A percentile compares a stretch with the other conserved stretches of the same genome.
These are phyloP conservation scores for Quercus suber DNA, from an alignment of 306 rosid species.

Conservation along the genomic window DNA sequence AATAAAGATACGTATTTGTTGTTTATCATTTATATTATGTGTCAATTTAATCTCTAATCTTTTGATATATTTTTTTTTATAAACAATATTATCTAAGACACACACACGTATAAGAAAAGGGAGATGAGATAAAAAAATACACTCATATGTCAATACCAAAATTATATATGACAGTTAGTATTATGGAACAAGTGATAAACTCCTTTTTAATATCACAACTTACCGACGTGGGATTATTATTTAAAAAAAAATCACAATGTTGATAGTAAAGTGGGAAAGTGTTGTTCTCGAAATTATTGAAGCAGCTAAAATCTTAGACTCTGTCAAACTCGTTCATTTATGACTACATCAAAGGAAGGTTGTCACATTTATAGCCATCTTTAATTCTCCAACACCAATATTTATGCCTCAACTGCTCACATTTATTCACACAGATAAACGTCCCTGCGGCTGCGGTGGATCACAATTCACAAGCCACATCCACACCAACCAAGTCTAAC, in stretches of 20 bases:
- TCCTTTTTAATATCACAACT: fast-evolving
- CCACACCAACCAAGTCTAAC: background rate
- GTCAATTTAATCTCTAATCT: too few relatives aligned
- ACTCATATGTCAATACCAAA: fast-evolving
- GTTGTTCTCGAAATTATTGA: background rate
- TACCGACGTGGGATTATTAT: fast-evolving
- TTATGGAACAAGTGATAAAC: fast-evolving
- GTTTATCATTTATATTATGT: too few relatives aligned
- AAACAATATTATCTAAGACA: too few relatives aligned
- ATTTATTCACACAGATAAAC: background rate
- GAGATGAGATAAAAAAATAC: fast-evolving
- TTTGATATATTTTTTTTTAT: too few relatives aligned
- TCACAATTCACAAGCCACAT: background rate
- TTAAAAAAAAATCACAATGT: too few relatives aligned
- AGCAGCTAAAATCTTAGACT: background rate
- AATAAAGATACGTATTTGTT: too few relatives aligned
- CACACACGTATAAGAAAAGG: fast-evolving
- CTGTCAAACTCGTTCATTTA: background rate
- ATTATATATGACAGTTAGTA: fast-evolving
- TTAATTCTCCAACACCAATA: background rate
- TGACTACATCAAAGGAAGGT: background rate
- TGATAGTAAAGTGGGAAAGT: background rate
- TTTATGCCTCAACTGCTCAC: slow-evolving; percentile 4
- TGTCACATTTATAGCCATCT: background rate
- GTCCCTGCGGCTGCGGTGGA: background rate